Base-by-base conservation (phyloP, 2,329 filamentous ascomycete genomes). In the Colletotrichum melonis region DNA sequence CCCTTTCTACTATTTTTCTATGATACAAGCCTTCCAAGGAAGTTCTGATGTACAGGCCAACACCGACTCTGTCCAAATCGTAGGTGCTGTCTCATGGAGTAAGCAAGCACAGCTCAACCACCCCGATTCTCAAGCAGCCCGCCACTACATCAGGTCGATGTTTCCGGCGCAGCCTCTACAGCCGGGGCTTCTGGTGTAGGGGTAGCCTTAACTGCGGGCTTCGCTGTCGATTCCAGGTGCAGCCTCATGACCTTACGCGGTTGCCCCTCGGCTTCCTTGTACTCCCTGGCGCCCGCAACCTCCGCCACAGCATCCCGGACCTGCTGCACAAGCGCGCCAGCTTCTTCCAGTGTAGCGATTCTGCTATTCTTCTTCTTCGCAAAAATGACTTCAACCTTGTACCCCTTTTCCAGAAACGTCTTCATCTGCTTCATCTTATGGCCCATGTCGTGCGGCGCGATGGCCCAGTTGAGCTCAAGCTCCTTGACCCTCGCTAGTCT, bases 381-480 rank as follows among this genome's bases (percentile, higher is more conserved):
- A 62, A 98, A 78, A 66, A 92, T 78, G 12, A 98, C 79, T 80
- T 97, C 92, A 24, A 98, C 94, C 79, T 88, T 91, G 80, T 89
- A 88, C 1, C 95, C 95, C 81, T 94, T 94, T 9, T 81, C 84
- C 79, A 98, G 80, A 80, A 98, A 98, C 67, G 84, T 87, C 74
- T 83, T 83, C 78, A 96, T 81, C 83, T 91, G 90, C 78, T 89
- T 89, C 81, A 97, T 80, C 79, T 92, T 90, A 80, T 94, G 92
- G n/a, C 84, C 84, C 65, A 98, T 81, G 84, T 98, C 95, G 79
- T 96, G 89, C 14, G 82, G 79, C 74, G 91, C 92, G 78, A 97
- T 97, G 42, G 92, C 92, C 95, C 95, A 98, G 81, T 95, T 96
- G 77, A 98, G 78, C 84, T 98, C 95, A n/a, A 98, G 82, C 79